phyloP scores from a whole-genome alignment of 352 stramenopile species.

The Peronospora belbahrii region DNA sequence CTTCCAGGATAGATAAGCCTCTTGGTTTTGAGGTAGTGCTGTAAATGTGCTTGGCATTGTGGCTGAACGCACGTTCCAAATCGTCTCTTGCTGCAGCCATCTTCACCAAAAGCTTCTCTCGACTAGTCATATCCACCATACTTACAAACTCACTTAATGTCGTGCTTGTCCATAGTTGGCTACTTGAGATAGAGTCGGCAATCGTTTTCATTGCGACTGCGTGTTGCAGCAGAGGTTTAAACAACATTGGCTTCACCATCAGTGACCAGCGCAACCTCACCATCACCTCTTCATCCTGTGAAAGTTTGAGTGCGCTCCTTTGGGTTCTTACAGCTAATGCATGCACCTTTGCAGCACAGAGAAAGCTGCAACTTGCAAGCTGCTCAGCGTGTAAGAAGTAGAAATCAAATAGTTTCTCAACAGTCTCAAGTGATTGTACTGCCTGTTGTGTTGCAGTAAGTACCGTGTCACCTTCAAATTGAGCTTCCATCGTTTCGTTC shows the following conservation, averaged over 20 bases:
- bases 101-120: conserved; percentile 2
- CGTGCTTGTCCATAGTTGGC: conserved; percentile 2
- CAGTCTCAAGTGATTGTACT: conserved; percentile 5
- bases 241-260: conserved; percentile 35
- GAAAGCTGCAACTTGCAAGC: conserved; percentile 24
- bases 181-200: background rate
- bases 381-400: conserved; percentile 30
- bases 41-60: conserved; percentile 10
- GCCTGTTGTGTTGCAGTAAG: background rate
- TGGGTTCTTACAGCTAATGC: conserved; percentile 13
- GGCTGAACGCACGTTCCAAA: conserved; percentile 5
- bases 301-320: conserved; percentile 10
- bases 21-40: background rate
- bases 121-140: conserved; percentile 5
- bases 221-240: conserved; percentile 31
- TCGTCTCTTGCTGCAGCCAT: conserved; percentile 10
- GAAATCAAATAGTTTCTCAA: conserved; percentile 36
- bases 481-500: conserved; percentile 1
- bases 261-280: conserved; percentile 36
- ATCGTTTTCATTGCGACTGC: conserved; percentile 25
- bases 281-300: conserved; percentile 16
- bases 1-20: background rate
- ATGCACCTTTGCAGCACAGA: conserved; percentile 42
- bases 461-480: background rate
- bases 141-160: conserved; percentile 6